A percentile compares a stretch with the other conserved stretches of the same genome.
Evolutionary conservation across 148 eudicot species (phyloP).

Genomic region (Rhododendron griersonianum): DNA sequence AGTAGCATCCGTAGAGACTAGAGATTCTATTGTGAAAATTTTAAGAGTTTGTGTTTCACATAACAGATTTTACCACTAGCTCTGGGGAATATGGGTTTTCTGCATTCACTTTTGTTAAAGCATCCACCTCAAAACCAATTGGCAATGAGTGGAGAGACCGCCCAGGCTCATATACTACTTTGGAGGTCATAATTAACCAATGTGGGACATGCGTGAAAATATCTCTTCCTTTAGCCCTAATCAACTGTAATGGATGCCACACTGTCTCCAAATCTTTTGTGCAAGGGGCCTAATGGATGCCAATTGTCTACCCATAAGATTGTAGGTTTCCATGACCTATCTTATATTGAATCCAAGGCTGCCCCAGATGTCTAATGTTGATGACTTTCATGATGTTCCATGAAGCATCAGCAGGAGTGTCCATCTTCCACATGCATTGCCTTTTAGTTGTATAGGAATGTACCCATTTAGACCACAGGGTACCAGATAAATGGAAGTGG

Average conservation of each 20-base stretch:
- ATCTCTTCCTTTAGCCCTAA: background rate
- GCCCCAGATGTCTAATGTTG: background rate
- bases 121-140: too few relatives aligned
- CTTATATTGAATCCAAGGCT: background rate
- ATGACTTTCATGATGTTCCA: background rate
- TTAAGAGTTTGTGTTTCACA: background rate
- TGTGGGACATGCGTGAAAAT: background rate
- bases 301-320: background rate
- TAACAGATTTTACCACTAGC: too few relatives aligned
- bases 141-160: too few relatives aligned
- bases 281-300: background rate
- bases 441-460: background rate
- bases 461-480: background rate
- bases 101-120: too few relatives aligned
- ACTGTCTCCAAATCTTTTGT: background rate
- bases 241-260: background rate
- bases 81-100: too few relatives aligned
- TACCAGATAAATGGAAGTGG: background rate
- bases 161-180: too few relatives aligned
- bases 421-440: background rate
- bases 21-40: background rate
- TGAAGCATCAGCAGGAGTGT: background rate
- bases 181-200: too few relatives aligned
- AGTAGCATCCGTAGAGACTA: background rate
- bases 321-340: background rate